Base-by-base conservation (phyloP, 176 grass and related monocot genomes). In the Oropetium thomaeum region DNA sequence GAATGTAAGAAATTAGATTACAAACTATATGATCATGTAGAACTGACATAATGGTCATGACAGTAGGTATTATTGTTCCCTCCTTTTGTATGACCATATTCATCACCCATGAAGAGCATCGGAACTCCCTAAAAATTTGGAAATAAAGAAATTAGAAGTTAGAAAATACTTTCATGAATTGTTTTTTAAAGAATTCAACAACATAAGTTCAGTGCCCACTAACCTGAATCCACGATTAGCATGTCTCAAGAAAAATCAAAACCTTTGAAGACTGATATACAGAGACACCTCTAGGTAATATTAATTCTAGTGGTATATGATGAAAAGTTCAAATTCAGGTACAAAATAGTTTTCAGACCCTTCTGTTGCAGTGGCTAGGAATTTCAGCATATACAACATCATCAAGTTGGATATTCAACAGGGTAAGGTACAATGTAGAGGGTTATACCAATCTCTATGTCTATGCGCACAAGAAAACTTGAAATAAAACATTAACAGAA, bases 31-130 rank as follows among this genome's bases (percentile, higher is more conserved):
- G 23, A 31, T 41, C 7, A 38, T n/a, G 8, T 55, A 47, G 28
- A 14, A 67, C 85, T 74, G 29, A 98, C 96, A 77, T 79, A 86
- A 81, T 89, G 84, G 67, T 94, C 96, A 84, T 98, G 96, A 63
- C 96, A 98, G 55, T 98, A 98, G 44, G 96, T 89, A 79, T 98
- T 98, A 76, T 98, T 98, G 86, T 98, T 98, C 63, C 95, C 95
- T 79, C 84, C 86, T 87, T 98, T 98, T 15, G 91, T 94, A 66
- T 98, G 95, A 20, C 95, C 95, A 76, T 98, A 98, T 77, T 98
- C 95, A 67, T 98, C 95, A 0, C 95, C 95, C 95, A 98, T 98
- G 69, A 83, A 91, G 77, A 98, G 85, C 95, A 98, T 94, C 23
- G 95, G 95, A 92, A 94, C 89, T 63, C 95, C 95, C 95, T 98